Evolutionary conservation across 2,329 filamentous ascomycete genomes (phyloP).

Genomic region (Ascochyta lentis): DNA sequence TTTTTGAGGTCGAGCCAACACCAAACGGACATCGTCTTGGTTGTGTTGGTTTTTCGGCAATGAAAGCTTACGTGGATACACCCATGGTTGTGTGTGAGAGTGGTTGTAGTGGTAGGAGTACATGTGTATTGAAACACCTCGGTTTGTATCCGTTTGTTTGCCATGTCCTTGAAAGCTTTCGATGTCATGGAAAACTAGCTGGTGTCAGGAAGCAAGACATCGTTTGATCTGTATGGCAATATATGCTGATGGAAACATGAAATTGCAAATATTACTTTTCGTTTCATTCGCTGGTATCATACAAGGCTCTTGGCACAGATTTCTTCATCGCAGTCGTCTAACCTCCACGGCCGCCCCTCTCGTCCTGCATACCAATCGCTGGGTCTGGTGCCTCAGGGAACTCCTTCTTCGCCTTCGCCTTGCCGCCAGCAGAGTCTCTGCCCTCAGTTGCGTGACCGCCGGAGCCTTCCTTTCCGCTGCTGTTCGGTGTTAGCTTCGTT

Average conservation of each 20-base stretch:
- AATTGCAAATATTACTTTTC: neutral
- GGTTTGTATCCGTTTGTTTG: no score
- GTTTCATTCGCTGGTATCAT: neutral
- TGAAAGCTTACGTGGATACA: no score
- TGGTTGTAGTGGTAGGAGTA: no score
- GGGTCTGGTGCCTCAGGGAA: constrained; percentile 56
- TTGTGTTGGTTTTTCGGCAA: no score
- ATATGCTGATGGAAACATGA: no score
- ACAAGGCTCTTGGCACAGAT: neutral
- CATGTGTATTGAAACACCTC: no score
- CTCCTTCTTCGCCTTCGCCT: constrained; percentile 54
- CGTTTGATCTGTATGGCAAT: neutral
- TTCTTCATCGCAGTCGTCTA: constrained; percentile 16
- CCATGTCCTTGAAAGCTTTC: no score
- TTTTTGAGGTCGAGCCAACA: no score
- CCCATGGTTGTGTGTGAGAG: no score
- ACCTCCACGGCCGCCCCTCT: constrained; percentile 55
- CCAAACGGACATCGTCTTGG: no score
- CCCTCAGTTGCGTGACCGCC: constrained; percentile 52
- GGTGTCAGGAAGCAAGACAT: no score
- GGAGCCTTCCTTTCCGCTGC: constrained; percentile 22
- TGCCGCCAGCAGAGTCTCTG: constrained; percentile 47
- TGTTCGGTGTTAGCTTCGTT: constrained; percentile 20
- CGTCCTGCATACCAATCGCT: constrained; percentile 59
- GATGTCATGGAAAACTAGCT: no score